Evolutionary conservation across 805 yeast species (phyloP).

Genomic region (Yamadazyma sp.): DNA sequence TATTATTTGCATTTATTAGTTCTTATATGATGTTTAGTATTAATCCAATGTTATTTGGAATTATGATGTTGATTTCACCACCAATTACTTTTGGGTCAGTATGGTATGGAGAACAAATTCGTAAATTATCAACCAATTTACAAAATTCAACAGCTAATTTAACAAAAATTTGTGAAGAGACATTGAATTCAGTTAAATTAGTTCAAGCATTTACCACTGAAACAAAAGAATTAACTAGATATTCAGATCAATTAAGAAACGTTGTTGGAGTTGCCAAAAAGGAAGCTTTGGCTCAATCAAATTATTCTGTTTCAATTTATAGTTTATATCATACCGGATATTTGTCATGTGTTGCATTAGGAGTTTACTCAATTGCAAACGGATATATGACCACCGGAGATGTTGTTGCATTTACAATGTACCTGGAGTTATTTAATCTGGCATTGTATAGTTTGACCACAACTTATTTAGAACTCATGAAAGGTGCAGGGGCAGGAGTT

Average conservation of each 20-base stretch:
- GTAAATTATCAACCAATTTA: constrained; percentile 36
- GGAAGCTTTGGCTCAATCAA: constrained; percentile 45
- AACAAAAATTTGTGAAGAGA: constrained; percentile 43
- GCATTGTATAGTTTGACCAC: constrained; percentile 45
- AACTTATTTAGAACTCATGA: constrained; percentile 45
- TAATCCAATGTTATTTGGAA: constrained; percentile 41
- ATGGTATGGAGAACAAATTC: constrained; percentile 43
- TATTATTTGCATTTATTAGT: constrained; percentile 39
- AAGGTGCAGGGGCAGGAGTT: constrained; percentile 46
- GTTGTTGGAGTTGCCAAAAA: constrained; percentile 41
- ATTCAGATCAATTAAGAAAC: constrained; percentile 35
- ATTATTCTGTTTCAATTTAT: constrained; percentile 42
- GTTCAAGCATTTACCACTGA: constrained; percentile 45
- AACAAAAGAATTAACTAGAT: constrained; percentile 37
- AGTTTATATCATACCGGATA: constrained; percentile 42
- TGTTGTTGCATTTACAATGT: constrained; percentile 46
- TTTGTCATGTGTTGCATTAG: constrained; percentile 40
- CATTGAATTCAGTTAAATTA: constrained; percentile 39
- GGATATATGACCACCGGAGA: constrained; percentile 48
- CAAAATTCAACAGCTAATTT: constrained; percentile 45
- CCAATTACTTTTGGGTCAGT: constrained; percentile 45
- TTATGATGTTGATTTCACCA: constrained; percentile 43
- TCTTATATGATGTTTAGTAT: constrained; percentile 45
- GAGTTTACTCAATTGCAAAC: constrained; percentile 38
- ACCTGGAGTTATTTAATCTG: constrained; percentile 42